A percentile compares a stretch with the other conserved stretches of the same genome.
Conservation (phyloP, 306 rosid genomes). For the Cucurbita moschata region DNA sequence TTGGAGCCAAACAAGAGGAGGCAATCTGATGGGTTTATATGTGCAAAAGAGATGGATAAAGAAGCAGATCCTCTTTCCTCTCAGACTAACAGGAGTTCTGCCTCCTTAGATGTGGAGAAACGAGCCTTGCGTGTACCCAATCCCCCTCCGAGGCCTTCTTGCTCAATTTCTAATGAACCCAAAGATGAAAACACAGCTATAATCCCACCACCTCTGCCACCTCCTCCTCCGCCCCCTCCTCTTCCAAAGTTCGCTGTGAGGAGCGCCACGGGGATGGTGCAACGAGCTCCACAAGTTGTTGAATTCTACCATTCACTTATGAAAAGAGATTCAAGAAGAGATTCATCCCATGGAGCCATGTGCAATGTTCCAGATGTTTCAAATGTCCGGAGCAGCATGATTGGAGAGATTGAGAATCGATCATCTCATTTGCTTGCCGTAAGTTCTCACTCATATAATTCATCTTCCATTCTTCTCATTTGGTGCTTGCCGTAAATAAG, state of each 20-base stretch:
- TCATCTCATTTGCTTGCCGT: constrained; percentile 97
- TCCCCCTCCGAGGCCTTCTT: constrained; percentile 94
- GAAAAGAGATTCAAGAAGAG: constrained; percentile 94
- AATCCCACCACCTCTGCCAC: constrained; percentile 61
- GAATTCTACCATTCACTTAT: constrained; percentile 91
- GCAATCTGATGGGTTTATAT: constrained; percentile 66
- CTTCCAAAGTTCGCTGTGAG: constrained; percentile 47
- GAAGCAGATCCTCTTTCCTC: constrained; percentile 32
- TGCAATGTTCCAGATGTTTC: constrained; percentile 73
- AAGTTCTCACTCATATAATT: constrained; percentile 17
- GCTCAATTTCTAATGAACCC: constrained; percentile 32
- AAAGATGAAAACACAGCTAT: constrained; percentile 32
- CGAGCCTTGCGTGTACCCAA: constrained; percentile 79
- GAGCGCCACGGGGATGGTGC: constrained; percentile 40
- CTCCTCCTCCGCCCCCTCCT: constrained; percentile 84
- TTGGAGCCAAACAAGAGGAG: constrained; percentile 47
- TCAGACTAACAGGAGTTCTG: constrained; percentile 33
- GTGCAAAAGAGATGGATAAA: constrained; percentile 42
- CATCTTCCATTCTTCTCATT: not conserved
- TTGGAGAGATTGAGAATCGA: constrained; percentile 94
- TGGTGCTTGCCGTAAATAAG: not conserved
- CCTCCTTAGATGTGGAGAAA: constrained; percentile 60
- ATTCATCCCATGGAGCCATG: constrained; percentile 57
- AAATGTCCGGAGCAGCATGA: constrained; percentile 91
- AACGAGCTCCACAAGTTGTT: constrained; percentile 90